Conservation (phyloP, 2,329 filamentous ascomycete genomes). For the Arachnopeziza araneosa region DNA sequence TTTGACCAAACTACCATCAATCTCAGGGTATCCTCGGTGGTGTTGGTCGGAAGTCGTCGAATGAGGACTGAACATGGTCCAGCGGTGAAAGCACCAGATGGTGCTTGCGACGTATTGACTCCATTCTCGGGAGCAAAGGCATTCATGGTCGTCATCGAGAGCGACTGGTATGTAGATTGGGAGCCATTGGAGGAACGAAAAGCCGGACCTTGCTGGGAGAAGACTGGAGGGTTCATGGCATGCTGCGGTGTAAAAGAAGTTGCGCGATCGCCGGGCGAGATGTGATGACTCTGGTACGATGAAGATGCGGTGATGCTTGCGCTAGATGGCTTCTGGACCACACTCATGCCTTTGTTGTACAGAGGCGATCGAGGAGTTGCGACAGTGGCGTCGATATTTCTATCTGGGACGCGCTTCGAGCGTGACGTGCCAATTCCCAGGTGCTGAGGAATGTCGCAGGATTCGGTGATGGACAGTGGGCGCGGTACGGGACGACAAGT, state of each 20-base stretch:
- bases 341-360: constrained; percentile 25
- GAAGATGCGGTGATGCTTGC: constrained; percentile 15
- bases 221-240: constrained; percentile 31
- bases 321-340: constrained; percentile 15
- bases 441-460: background rate
- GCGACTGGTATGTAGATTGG: constrained; percentile 26
- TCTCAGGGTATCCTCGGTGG: constrained; percentile 47
- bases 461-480: background rate
- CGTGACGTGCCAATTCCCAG: background rate
- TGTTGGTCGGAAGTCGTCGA: constrained; percentile 48
- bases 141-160: constrained; percentile 29
- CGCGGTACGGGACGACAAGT: background rate
- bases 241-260: constrained; percentile 26
- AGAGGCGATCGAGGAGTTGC: constrained; percentile 8
- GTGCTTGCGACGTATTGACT: constrained; percentile 18
- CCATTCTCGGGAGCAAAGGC: constrained; percentile 24
- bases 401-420: constrained; percentile 11
- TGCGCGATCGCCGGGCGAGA: constrained; percentile 19
- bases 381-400: constrained; percentile 8
- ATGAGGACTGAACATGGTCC: constrained; percentile 43
- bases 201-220: constrained; percentile 27
- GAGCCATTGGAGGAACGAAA: constrained; percentile 27
- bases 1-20: constrained; percentile 56
- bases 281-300: constrained; percentile 12
- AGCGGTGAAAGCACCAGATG: constrained; percentile 16